phyloP scores from a whole-genome alignment of 2,329 filamentous ascomycete genomes.

The Nannizziopsis barbatae region DNA sequence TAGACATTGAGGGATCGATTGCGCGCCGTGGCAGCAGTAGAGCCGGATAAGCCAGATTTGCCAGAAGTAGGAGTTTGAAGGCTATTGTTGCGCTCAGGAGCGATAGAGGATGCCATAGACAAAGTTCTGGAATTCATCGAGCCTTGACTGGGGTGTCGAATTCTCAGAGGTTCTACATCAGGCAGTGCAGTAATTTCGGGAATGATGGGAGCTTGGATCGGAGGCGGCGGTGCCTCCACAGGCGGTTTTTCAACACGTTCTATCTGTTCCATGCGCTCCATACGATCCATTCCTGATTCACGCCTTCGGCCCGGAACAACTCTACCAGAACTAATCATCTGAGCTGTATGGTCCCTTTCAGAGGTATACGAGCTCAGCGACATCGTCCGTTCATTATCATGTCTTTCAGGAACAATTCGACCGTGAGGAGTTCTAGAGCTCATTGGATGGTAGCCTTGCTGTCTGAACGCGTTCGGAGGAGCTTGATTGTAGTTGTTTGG shows the following conservation, averaged over 20 bases:
- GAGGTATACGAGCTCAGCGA: conserved; percentile 77
- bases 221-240: conserved; percentile 42
- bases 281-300: conserved; percentile 37
- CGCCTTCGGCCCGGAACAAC: conserved; percentile 69
- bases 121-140: conserved; percentile 53
- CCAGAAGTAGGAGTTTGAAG: conserved; percentile 44
- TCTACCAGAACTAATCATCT: conserved; percentile 78
- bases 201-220: conserved; percentile 5
- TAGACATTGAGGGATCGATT: conserved; percentile 71
- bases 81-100: conserved; percentile 50
- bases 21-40: conserved; percentile 46
- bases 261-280: conserved; percentile 23
- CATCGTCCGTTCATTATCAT: conserved; percentile 91
- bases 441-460: conserved; percentile 56
- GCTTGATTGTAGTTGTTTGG: conserved; percentile 51
- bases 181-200: conserved; percentile 7
- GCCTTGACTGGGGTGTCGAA: conserved; percentile 36
- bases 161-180: conserved; percentile 19
- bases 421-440: conserved; percentile 80
- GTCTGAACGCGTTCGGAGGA: conserved; percentile 65
- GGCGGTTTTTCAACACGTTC: conserved; percentile 29
- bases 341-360: conserved; percentile 58
- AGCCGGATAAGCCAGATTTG: conserved; percentile 39
- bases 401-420: conserved; percentile 77
- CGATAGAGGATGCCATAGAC: conserved; percentile 70